A percentile compares a stretch with the other conserved stretches of the same genome.
Evolutionary conservation across 2,329 filamentous ascomycete genomes (phyloP).

Genomic region (Thermothelomyces thermophilus): DNA sequence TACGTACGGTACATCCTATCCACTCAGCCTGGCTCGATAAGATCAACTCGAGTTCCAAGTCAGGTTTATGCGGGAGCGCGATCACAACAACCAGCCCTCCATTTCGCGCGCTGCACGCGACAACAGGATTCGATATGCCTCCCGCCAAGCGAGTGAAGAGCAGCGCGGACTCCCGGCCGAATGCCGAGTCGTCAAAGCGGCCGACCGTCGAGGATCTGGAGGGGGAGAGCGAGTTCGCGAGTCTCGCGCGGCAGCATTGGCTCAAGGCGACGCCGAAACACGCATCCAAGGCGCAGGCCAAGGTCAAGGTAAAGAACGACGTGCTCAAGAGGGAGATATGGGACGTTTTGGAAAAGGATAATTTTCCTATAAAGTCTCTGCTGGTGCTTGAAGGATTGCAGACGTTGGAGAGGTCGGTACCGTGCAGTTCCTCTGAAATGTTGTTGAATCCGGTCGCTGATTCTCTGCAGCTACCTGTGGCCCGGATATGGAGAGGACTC

Average conservation of each 20-base stretch:
- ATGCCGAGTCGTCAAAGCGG: slow-evolving; percentile 39
- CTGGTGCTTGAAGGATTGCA: slow-evolving; percentile 84
- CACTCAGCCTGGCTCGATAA: too few relatives aligned
- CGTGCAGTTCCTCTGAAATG: neutral
- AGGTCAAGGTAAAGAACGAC: slow-evolving; percentile 71
- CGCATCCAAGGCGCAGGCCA: slow-evolving; percentile 41
- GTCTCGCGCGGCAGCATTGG: slow-evolving; percentile 82
- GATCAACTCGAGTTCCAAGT: neutral
- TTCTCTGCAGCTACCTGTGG: slow-evolving; percentile 70
- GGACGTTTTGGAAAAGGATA: slow-evolving; percentile 76
- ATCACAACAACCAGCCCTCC: slow-evolving; percentile 13
- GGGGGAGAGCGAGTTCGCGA: slow-evolving; percentile 64
- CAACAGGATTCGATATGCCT: slow-evolving; percentile 40
- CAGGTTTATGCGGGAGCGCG: slow-evolving; percentile 22
- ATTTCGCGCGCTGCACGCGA: slow-evolving; percentile 18
- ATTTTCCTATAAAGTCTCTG: slow-evolving; percentile 70
- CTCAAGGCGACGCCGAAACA: slow-evolving; percentile 53
- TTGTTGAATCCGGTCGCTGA: slow-evolving; percentile 22
- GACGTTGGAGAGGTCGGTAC: slow-evolving; percentile 61
- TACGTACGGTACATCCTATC: too few relatives aligned
- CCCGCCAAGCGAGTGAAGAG: slow-evolving; percentile 54
- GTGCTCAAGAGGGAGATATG: slow-evolving; percentile 83
- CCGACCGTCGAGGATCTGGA: slow-evolving; percentile 63
- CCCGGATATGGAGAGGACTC: slow-evolving; percentile 83
- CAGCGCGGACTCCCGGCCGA: slow-evolving; percentile 38